Conservation (phyloP, 768 basidiomycete genomes). For the Vararia minispora region DNA sequence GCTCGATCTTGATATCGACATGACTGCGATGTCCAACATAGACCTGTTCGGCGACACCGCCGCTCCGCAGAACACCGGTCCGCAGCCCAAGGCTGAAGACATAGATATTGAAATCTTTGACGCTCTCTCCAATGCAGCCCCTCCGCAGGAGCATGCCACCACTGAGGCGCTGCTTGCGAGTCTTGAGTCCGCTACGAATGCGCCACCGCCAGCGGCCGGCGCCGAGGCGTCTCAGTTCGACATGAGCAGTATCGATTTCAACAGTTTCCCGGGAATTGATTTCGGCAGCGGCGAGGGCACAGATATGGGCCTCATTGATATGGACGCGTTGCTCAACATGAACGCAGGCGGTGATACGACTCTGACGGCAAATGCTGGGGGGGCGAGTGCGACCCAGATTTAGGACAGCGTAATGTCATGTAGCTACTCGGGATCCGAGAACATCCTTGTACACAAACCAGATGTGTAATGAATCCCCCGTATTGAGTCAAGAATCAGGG, state of each 20-base stretch:
- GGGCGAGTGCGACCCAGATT: no score
- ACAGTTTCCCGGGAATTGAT: conserved; percentile 28
- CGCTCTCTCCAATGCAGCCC: conserved; percentile 1
- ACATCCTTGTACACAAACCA: no score
- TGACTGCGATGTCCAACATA: conserved; percentile 38
- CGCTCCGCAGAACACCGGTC: conserved; percentile 16
- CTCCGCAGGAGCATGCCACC: conserved; percentile 17
- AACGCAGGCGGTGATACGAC: no score
- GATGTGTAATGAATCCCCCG: no score
- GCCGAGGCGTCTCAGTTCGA: conserved; percentile 30
- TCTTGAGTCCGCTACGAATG: conserved; percentile 23
- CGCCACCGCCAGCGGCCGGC: conserved; percentile 8
- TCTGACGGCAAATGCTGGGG: no score
- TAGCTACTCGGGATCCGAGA: no score
- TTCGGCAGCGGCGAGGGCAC: conserved; percentile 25
- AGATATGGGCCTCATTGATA: conserved; percentile 38
- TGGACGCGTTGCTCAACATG: conserved; percentile 37
- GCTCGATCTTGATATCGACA: conserved; percentile 66
- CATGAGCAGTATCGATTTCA: conserved; percentile 23
- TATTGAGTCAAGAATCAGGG: no score
- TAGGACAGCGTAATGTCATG: no score
- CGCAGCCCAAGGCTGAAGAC: conserved; percentile 11
- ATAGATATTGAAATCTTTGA: conserved; percentile 28
- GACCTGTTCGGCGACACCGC: conserved; percentile 43
- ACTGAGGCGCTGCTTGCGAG: conserved; percentile 9